Conservation (phyloP, 208 protist species). For the Acanthamoeba castellanii region DNA sequence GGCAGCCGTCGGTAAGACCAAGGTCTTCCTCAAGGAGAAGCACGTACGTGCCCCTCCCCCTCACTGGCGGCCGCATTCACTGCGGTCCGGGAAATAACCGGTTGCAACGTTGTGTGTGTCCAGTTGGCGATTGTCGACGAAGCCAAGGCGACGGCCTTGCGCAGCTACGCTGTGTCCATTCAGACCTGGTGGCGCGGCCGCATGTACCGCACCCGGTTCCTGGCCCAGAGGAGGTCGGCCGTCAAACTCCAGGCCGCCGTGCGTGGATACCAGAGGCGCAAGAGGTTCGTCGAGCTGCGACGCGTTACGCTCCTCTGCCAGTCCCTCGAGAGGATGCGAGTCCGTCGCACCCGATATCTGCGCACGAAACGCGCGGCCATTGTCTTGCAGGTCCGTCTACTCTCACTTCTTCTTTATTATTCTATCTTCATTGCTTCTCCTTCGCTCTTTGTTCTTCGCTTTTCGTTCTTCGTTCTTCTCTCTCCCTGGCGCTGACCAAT, state of each 20-base stretch:
- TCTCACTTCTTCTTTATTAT: background rate
- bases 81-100: no score
- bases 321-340: background rate
- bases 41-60: background rate
- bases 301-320: background rate
- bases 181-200: background rate
- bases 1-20: conserved; percentile 21
- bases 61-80: background rate
- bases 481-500: no score
- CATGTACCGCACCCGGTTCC: background rate
- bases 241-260: background rate
- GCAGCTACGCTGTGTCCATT: background rate
- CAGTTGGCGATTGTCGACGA: background rate
- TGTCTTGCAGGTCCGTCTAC: background rate
- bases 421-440: no score
- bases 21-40: conserved; percentile 64
- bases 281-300: background rate
- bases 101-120: background rate
- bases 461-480: no score
- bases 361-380: background rate
- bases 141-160: background rate
- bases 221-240: background rate
- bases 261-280: background rate
- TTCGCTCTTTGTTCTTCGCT: no score
- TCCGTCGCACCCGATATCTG: background rate